Base-by-base conservation (phyloP, 2,329 filamentous ascomycete species). In the Cercospora janseana region DNA sequence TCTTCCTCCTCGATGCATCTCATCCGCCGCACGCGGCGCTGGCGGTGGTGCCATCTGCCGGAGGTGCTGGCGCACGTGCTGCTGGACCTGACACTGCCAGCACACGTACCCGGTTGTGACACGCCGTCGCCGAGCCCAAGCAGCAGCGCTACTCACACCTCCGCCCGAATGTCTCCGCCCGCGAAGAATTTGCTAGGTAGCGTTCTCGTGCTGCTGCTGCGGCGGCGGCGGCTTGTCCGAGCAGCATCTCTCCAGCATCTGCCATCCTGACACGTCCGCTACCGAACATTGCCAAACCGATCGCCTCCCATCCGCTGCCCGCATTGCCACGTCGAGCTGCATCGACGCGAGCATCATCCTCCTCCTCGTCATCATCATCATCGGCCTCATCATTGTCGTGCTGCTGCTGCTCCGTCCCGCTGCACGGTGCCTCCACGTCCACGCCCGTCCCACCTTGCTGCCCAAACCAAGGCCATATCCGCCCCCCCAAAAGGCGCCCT, bases 391-490 rank as follows among this genome's bases (percentile, higher is more conserved):
- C 26, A 27, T 27, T 12, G 15, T 18, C 26, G 10, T 20, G n/a
- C 23, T 18, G 16, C 28, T 20, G 18, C 43, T 18, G 16, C 29
- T 26, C n/a, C 43, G 8, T 31, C 27, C 31, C n/a, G n/a, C 32
- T 46, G 43, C 43, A 46, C 31, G 43, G 43, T 37, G 31, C 43
- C 38, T 38, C 43, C 43, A 46, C 31, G 43, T 46, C 23, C 20
- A 35, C 37, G 15, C 16, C 21, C 18, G 41, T 31, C 41, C 31
- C 32, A 46, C 29, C 46, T 48, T 48, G 34, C 21, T 38, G 35
- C 46, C 34, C 32, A 28, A 48, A 40, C 34, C 31, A 27, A 23
- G 13, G 31, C 23, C 38, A 18, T 18, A 28, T 23, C 38, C n/a
- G n/a, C n/a, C n/a, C 26, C 16, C 38, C 23, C 26, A 16, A 26